Percentiles rank a stretch among this genome's conserved stretches.
These are phyloP conservation scores for Pestalotiopsis sp. DNA, from an alignment of 2,329 filamentous ascomycete species.

Conservation along the genomic window DNA sequence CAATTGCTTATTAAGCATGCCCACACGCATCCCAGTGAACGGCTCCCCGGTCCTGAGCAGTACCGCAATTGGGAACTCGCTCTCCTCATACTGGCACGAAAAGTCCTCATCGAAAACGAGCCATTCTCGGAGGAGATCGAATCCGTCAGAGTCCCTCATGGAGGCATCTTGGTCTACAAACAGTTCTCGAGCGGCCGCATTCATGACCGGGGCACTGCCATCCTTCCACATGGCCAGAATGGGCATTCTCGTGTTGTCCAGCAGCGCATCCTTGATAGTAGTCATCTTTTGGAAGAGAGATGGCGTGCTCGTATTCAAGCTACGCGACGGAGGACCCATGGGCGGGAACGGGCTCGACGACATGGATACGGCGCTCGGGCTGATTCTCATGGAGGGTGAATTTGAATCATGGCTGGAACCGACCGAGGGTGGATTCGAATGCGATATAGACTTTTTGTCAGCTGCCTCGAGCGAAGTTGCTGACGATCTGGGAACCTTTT, in stretches of 20 bases:
- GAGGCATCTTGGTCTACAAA: slow-evolving; percentile 46
- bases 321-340: slow-evolving; percentile 63
- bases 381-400: slow-evolving; percentile 46
- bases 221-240: slow-evolving; percentile 83
- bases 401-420: slow-evolving; percentile 50
- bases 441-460: slow-evolving; percentile 46
- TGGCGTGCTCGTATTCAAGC: slow-evolving; percentile 57
- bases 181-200: slow-evolving; percentile 63
- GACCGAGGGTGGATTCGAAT: slow-evolving; percentile 49
- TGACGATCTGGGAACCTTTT: slow-evolving; percentile 40
- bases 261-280: slow-evolving; percentile 74
- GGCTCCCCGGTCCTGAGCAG: slow-evolving; percentile 63
- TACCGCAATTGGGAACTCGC: slow-evolving; percentile 69
- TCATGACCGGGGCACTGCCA: slow-evolving; percentile 72
- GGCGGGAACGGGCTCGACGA: slow-evolving; percentile 66
- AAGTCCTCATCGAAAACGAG: slow-evolving; percentile 70
- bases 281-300: slow-evolving; percentile 74
- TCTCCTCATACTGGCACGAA: slow-evolving; percentile 52
- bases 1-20: slow-evolving; percentile 59
- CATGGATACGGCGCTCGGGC: slow-evolving; percentile 56
- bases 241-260: slow-evolving; percentile 75
- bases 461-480: slow-evolving; percentile 43
- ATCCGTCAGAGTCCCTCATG: slow-evolving; percentile 44
- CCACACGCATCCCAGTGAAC: slow-evolving; percentile 62
- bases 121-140: slow-evolving; percentile 63